A percentile compares a stretch with the other conserved stretches of the same genome.
These are phyloP conservation scores for Eucalyptus erythrocorys DNA, from an alignment of 345 rosid species.

Conservation along the genomic window DNA sequence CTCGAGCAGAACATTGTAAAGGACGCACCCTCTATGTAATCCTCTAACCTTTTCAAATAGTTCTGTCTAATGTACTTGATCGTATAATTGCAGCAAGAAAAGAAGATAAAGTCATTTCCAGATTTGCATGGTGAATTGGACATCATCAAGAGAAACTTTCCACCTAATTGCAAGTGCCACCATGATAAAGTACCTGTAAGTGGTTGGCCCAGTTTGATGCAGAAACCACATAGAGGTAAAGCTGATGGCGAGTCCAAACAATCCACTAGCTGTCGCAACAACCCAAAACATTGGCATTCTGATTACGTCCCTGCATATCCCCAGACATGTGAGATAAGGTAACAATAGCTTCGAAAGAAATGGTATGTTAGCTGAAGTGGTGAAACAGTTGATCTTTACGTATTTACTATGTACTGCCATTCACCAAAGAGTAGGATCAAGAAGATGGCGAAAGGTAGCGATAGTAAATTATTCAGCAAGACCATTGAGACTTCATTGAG, in stretches of 20 bases:
- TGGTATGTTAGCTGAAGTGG: neutral
- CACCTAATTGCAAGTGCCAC: neutral
- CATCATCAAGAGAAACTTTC: neutral
- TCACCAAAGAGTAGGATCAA: slow-evolving; percentile 55
- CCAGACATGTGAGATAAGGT: neutral
- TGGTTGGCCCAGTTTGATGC: slow-evolving; percentile 92
- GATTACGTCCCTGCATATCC: slow-evolving; percentile 49
- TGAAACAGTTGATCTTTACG: slow-evolving; percentile 13
- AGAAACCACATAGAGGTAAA: slow-evolving; percentile 97
- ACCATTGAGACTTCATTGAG: slow-evolving; percentile 91
- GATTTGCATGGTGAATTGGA: neutral
- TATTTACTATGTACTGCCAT: slow-evolving; percentile 61
- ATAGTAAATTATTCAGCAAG: slow-evolving; percentile 74
- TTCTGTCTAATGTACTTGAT: neutral
- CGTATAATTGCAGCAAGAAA: neutral
- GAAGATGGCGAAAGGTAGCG: slow-evolving; percentile 65
- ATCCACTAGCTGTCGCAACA: slow-evolving; percentile 74
- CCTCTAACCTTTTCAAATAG: neutral
- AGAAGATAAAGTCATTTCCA: neutral
- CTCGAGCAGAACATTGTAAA: neutral
- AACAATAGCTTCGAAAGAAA: neutral
- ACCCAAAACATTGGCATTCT: slow-evolving; percentile 77
- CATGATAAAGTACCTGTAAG: slow-evolving; percentile 42
- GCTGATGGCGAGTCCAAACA: slow-evolving; percentile 87
- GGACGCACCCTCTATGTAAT: neutral